Percentiles rank a stretch among this genome's conserved stretches.
These are phyloP conservation scores for Nyssa sinensis DNA, from an alignment of 148 eudicot species.

Conservation along the genomic window DNA sequence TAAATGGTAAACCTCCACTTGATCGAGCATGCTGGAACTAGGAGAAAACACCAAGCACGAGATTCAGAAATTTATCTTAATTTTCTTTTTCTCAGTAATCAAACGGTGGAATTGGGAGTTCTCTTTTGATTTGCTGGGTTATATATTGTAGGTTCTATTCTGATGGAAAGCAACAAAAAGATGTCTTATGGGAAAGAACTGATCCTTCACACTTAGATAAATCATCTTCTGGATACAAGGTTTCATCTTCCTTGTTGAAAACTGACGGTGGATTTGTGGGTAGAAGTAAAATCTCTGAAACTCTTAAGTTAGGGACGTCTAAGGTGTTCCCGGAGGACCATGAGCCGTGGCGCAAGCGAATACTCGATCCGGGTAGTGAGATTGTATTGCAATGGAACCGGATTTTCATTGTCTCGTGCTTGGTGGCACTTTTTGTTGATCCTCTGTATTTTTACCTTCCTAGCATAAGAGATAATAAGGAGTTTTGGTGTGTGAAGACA, in stretches of 20 bases:
- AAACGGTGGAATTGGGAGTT: background rate
- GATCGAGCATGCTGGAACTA: background rate
- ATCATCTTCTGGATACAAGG: slow-evolving; percentile 54
- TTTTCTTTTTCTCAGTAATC: background rate
- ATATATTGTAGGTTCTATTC: slow-evolving; percentile 58
- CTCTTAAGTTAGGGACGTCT: slow-evolving; percentile 50
- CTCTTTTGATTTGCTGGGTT: slow-evolving; percentile 4
- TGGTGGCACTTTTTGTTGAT: slow-evolving; percentile 86
- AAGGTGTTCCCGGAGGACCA: slow-evolving; percentile 57
- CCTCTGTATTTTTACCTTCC: slow-evolving; percentile 90
- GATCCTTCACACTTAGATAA: slow-evolving; percentile 48
- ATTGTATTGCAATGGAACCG: slow-evolving; percentile 86
- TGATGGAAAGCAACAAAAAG: slow-evolving; percentile 59
- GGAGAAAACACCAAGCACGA: background rate
- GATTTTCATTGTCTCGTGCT: slow-evolving; percentile 74
- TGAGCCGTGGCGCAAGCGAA: slow-evolving; percentile 57
- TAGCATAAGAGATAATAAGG: slow-evolving; percentile 42
- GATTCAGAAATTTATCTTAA: background rate
- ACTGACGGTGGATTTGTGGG: slow-evolving; percentile 37
- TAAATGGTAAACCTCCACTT: background rate
- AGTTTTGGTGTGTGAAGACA: slow-evolving; percentile 63
- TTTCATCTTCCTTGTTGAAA: slow-evolving; percentile 38
- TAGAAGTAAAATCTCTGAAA: slow-evolving; percentile 38
- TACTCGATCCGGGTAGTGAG: slow-evolving; percentile 95
- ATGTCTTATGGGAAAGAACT: slow-evolving; percentile 44